phyloP scores from a whole-genome alignment of 2,329 filamentous ascomycete genomes.

The Dothistroma septosporum region DNA sequence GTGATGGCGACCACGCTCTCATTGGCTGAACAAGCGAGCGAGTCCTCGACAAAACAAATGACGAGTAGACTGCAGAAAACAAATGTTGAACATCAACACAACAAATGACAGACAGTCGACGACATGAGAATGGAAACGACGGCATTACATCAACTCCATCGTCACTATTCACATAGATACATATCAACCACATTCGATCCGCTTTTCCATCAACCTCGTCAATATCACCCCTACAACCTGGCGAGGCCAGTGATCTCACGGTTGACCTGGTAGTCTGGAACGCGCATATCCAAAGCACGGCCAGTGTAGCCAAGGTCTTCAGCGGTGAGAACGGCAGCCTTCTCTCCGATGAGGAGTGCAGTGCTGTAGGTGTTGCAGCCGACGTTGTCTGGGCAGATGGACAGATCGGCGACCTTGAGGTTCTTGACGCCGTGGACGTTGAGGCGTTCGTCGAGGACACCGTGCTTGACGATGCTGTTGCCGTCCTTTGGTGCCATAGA shows the following conservation, averaged over 20 bases:
- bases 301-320: slow-evolving; percentile 74
- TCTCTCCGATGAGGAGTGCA: slow-evolving; percentile 71
- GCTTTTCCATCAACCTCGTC: not conserved
- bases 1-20: not conserved
- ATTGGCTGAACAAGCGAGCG: not conserved
- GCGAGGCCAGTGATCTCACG: slow-evolving; percentile 42
- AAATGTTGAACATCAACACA: not conserved
- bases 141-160: not conserved
- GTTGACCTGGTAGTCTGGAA: slow-evolving; percentile 48
- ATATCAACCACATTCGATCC: not conserved
- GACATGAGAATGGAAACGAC: not conserved
- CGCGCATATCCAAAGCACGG: slow-evolving; percentile 71
- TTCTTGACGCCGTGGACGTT: slow-evolving; percentile 74
- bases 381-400: slow-evolving; percentile 74
- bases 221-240: slow-evolving; percentile 36
- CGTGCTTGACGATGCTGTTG: slow-evolving; percentile 76
- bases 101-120: no score
- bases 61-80: not conserved
- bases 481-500: slow-evolving; percentile 73
- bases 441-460: slow-evolving; percentile 70
- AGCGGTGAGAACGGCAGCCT: slow-evolving; percentile 63
- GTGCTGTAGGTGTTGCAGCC: slow-evolving; percentile 62
- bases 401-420: slow-evolving; percentile 71
- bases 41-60: not conserved
- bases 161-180: not conserved